Evolutionary conservation across 2,329 filamentous ascomycete genomes (phyloP).

Genomic region (Microcera coccophila): DNA sequence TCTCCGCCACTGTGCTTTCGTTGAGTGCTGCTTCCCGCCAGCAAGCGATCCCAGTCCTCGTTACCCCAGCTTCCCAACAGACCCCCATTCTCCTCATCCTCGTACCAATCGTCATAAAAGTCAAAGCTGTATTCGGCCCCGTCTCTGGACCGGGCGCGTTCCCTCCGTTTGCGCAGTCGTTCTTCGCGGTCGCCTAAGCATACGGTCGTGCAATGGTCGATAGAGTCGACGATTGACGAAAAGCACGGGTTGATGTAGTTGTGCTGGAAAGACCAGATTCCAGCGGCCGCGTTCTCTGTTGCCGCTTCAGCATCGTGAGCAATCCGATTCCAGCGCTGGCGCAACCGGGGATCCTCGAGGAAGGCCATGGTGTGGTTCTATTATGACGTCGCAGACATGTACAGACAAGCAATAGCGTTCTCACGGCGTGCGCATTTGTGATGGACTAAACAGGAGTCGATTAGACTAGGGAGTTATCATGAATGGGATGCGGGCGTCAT

Average conservation of each 20-base stretch:
- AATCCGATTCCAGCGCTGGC: slow-evolving; percentile 90
- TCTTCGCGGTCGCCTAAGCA: slow-evolving; percentile 72
- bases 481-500: slow-evolving; percentile 17
- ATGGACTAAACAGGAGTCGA: neutral
- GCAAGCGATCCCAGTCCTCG: slow-evolving; percentile 79
- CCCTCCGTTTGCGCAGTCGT: slow-evolving; percentile 62
- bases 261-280: slow-evolving; percentile 85
- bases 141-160: slow-evolving; percentile 56
- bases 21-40: slow-evolving; percentile 59
- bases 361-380: slow-evolving; percentile 49
- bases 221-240: slow-evolving; percentile 57
- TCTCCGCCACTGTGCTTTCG: slow-evolving; percentile 33
- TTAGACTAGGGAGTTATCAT: slow-evolving; percentile 1
- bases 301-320: slow-evolving; percentile 85
- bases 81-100: slow-evolving; percentile 51
- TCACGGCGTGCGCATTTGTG: slow-evolving; percentile 1
- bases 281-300: slow-evolving; percentile 86
- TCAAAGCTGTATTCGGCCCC: slow-evolving; percentile 84
- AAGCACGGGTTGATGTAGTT: slow-evolving; percentile 82
- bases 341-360: slow-evolving; percentile 78
- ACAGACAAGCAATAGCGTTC: slow-evolving; percentile 5
- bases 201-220: slow-evolving; percentile 69
- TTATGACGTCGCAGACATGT: slow-evolving; percentile 28
- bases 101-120: slow-evolving; percentile 97
- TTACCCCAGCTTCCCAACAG: slow-evolving; percentile 70